These are phyloP conservation scores for Pythium monospermum DNA, from an alignment of 352 stramenopile species.

Conservation along the genomic window DNA sequence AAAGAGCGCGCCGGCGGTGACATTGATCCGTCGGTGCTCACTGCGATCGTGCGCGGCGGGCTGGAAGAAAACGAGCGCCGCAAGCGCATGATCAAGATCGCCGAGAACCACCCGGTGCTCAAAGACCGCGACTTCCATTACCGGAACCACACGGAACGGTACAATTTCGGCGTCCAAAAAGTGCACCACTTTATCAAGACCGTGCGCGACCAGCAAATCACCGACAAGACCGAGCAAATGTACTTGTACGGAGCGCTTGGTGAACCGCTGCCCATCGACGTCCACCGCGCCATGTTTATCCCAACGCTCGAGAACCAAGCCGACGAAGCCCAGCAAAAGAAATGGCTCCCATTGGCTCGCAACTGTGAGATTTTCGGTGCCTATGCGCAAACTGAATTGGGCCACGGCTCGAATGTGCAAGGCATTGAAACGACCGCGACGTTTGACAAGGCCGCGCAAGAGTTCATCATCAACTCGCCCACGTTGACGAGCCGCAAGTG, in stretches of 20 bases:
- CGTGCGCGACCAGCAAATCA: slow-evolving; percentile 25
- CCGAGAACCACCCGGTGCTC: slow-evolving; percentile 31
- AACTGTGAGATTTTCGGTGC: slow-evolving; percentile 77
- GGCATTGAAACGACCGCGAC: slow-evolving; percentile 91
- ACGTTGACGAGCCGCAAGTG: slow-evolving; percentile 94
- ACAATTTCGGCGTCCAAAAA: slow-evolving; percentile 31
- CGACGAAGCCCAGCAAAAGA: slow-evolving; percentile 42
- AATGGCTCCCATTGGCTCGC: slow-evolving; percentile 59
- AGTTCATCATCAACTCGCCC: slow-evolving; percentile 94
- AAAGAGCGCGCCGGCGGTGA: slow-evolving; percentile 48
- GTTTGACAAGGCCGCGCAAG: slow-evolving; percentile 84
- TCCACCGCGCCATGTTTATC: slow-evolving; percentile 61
- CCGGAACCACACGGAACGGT: slow-evolving; percentile 36
- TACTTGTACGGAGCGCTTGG: slow-evolving; percentile 30
- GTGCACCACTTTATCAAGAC: slow-evolving; percentile 27
- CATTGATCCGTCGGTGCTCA: slow-evolving; percentile 31
- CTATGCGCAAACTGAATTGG: slow-evolving; percentile 95
- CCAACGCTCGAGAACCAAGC: slow-evolving; percentile 68
- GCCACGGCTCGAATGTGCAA: slow-evolving; percentile 91
- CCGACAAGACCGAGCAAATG: slow-evolving; percentile 20
- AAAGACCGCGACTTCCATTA: slow-evolving; percentile 26
- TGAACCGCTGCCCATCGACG: slow-evolving; percentile 37
- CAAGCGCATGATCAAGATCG: slow-evolving; percentile 34
- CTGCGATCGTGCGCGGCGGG: slow-evolving; percentile 28
- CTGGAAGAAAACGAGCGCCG: slow-evolving; percentile 31